Evolutionary conservation across 345 rosid species (phyloP), one percentile per base, ranked within the genome.

Genomic region (Acer campestre): DNA sequence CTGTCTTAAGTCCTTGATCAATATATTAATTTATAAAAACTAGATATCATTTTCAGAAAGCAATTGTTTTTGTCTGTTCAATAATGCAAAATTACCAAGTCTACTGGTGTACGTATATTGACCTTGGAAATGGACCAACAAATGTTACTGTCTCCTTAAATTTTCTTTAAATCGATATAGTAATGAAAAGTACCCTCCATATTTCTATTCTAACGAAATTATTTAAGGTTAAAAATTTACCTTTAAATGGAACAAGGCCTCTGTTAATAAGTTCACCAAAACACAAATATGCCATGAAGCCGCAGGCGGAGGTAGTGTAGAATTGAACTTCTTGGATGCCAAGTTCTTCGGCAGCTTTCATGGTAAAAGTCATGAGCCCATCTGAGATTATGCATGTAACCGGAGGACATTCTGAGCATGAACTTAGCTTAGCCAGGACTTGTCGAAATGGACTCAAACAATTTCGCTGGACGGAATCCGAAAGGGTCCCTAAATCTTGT

Each of bases 401-500:
- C 7, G 27, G 27, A 23, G 65, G 81, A 48, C 13, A 35, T 11
- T 56, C 42, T 1, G 75, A 25, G 3, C n/a, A 35, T 17, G 70
- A 65, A 58, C 61, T 81, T 17, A 73, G 44, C 70, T 40, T 73
- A 2, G 0, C 12, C 9, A 81, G 61, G 8, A 77, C 53, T 44
- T 81, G 74, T 18, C 13, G 48, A 51, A 81, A 81, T 22, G 83
- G 78, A n/a, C 29, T 65, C 64, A 77, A 59, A 51, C 56, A 66
- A 27, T 58, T 67, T 51, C 67, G 67, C 25, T 68, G 35, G 17
- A 65, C 23, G 4, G 80, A 44, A 29, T 72, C 67, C 35, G 65
- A 23, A 72, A 44, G 46, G 46, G 46, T 42, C 46, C 46, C 8
- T 42, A 42, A 42, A 27, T 69, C 68, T 20, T 69, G 79, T 7